phyloP scores from a whole-genome alignment of 306 rosid species.

The Erythrophleum fordii region DNA sequence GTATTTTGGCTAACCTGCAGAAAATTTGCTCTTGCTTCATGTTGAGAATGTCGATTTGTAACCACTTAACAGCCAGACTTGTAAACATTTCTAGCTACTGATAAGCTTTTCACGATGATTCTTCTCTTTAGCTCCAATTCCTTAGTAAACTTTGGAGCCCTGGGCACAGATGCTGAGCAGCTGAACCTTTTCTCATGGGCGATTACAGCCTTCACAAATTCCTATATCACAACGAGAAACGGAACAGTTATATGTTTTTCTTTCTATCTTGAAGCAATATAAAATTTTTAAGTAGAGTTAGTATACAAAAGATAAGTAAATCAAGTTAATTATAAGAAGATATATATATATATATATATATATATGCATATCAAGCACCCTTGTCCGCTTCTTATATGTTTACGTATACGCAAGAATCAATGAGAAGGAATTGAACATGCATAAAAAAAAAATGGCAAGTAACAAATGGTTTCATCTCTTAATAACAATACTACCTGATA shows the following conservation, averaged over 20 bases:
- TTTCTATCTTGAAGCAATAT: neutral
- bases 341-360: no score
- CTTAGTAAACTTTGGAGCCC: conserved; percentile 36
- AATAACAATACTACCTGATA: conserved; percentile 36
- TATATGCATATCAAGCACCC: no score
- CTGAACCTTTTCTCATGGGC: conserved; percentile 45
- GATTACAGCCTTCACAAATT: conserved; percentile 52
- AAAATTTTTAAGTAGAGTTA: no score
- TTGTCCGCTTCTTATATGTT: no score
- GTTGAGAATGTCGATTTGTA: no score
- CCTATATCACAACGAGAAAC: conserved; percentile 42
- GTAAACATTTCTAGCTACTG: conserved; percentile 41
- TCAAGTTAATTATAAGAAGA: no score
- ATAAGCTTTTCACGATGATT: conserved; percentile 42
- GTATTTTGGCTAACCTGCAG: no score
- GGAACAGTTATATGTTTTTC: neutral
- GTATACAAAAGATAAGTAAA: neutral
- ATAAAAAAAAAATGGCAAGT: neutral
- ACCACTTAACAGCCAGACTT: conserved; percentile 18
- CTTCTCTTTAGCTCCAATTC: conserved; percentile 42
- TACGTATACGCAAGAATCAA: neutral
- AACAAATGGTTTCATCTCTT: neutral
- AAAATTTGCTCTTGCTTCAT: no score
- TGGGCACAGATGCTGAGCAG: conserved; percentile 35
- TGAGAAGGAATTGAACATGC: neutral